phyloP scores from a whole-genome alignment of 2,329 filamentous ascomycete species.

The Pseudogymnoascus pannorum region DNA sequence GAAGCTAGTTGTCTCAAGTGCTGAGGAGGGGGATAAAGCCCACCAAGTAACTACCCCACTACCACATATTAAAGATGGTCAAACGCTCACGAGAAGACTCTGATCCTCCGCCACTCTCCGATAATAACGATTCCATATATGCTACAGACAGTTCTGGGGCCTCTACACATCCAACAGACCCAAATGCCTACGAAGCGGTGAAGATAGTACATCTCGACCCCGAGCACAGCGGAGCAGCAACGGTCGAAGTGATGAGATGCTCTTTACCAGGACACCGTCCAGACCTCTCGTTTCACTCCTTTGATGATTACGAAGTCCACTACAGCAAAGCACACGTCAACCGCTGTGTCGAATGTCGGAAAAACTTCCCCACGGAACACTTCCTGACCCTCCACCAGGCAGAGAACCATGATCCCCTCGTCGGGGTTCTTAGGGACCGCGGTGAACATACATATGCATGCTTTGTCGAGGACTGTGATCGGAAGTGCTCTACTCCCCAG shows the following conservation, averaged over 20 bases:
- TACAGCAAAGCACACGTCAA: slow-evolving; percentile 76
- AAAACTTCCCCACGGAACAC: slow-evolving; percentile 80
- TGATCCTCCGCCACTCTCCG: slow-evolving; percentile 29
- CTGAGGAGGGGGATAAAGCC: slow-evolving; percentile 6
- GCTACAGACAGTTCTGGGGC: slow-evolving; percentile 14
- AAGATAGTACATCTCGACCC: slow-evolving; percentile 60
- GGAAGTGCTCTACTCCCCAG: slow-evolving; percentile 72
- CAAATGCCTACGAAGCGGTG: slow-evolving; percentile 26
- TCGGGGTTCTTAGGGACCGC: slow-evolving; percentile 61
- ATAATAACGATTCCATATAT: slow-evolving; percentile 7
- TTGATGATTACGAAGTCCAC: slow-evolving; percentile 79
- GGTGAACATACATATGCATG: slow-evolving; percentile 90
- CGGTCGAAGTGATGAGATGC: slow-evolving; percentile 59
- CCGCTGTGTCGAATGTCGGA: slow-evolving; percentile 75
- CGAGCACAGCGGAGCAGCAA: slow-evolving; percentile 33
- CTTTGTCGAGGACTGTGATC: slow-evolving; percentile 82
- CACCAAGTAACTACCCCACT: slow-evolving; percentile 31
- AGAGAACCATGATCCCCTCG: slow-evolving; percentile 82
- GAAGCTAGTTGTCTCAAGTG: slow-evolving; percentile 8
- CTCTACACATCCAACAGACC: slow-evolving; percentile 26
- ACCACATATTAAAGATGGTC: slow-evolving; percentile 39
- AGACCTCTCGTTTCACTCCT: slow-evolving; percentile 62
- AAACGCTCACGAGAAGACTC: slow-evolving; percentile 53
- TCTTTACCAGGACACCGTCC: slow-evolving; percentile 71
- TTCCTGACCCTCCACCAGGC: slow-evolving; percentile 79